phyloP scores from a whole-genome alignment of 441 rosid genomes.

The Pelargonium myrrhifolium region DNA sequence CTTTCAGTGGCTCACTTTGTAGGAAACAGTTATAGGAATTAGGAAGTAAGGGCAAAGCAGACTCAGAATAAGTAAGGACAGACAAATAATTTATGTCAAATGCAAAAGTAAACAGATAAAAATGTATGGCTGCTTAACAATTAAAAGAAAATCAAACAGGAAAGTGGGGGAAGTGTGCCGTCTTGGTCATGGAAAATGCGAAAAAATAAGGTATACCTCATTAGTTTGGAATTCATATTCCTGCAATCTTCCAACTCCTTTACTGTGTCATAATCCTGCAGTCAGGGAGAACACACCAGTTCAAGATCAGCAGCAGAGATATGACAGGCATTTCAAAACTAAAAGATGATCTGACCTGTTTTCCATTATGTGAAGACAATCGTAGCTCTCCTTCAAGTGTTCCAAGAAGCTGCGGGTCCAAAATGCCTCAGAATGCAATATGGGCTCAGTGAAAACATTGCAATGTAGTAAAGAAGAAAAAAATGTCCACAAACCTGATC shows the following conservation, averaged over 20 bases:
- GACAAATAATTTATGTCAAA: not conserved
- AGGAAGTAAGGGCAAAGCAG: not conserved
- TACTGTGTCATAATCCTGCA: slow-evolving; percentile 44
- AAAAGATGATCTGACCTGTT: slow-evolving; percentile 36
- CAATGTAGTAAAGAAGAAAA: slow-evolving; percentile 4
- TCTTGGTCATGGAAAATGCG: slow-evolving; percentile 7
- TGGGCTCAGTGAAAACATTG: slow-evolving; percentile 11
- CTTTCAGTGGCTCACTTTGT: slow-evolving; percentile 7
- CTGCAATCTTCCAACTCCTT: slow-evolving; percentile 66
- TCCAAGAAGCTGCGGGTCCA: slow-evolving; percentile 46
- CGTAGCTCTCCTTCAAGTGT: slow-evolving; percentile 39
- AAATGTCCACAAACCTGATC: slow-evolving; percentile 47
- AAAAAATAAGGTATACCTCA: slow-evolving; percentile 42
- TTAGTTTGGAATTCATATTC: slow-evolving; percentile 55
- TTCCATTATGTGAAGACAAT: slow-evolving; percentile 24
- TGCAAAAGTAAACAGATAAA: not conserved
- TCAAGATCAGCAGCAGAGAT: slow-evolving; percentile 17
- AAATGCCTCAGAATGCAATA: slow-evolving; percentile 18
- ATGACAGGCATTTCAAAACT: slow-evolving; percentile 18
- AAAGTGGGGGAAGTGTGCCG: slow-evolving; percentile 8
- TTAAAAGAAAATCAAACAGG: slow-evolving; percentile 4
- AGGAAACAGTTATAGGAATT: not conserved
- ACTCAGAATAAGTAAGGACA: not conserved
- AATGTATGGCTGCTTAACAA: not conserved
- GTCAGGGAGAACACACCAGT: slow-evolving; percentile 15